Conservation (phyloP, 1,139 yeast genomes). For the Saccharomyces hybrid region DNA sequence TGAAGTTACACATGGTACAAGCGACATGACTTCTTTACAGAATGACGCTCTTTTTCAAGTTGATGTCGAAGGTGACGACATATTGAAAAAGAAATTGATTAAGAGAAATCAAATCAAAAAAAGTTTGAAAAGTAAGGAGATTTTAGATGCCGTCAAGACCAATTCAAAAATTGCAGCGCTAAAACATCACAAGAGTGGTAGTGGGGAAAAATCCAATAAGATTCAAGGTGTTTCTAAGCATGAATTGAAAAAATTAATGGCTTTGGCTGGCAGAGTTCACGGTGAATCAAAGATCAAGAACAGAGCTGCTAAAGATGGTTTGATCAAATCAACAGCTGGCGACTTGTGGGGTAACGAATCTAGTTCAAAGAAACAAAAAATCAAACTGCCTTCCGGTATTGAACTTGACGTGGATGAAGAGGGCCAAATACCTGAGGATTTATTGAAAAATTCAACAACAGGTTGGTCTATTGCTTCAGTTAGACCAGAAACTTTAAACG, state of each 20-base stretch:
- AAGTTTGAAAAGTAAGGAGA: constrained; percentile 63
- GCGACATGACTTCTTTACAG: constrained; percentile 34
- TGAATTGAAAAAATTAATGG: constrained; percentile 63
- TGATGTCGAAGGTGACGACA: constrained; percentile 59
- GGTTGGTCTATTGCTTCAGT: constrained; percentile 47
- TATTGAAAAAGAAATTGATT: constrained; percentile 35
- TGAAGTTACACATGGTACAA: constrained; percentile 57
- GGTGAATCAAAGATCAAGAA: constrained; percentile 49
- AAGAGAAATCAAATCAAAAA: constrained; percentile 40
- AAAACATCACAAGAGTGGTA: constrained; percentile 34
- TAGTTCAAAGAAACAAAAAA: constrained; percentile 18
- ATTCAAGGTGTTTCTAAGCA: constrained; percentile 61
- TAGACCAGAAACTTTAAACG: constrained; percentile 50
- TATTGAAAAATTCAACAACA: constrained; percentile 37
- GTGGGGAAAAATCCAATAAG: constrained; percentile 35
- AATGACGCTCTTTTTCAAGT: constrained; percentile 55
- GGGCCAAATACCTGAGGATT: constrained; percentile 35
- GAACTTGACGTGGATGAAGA: constrained; percentile 18
- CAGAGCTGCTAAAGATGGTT: constrained; percentile 54
- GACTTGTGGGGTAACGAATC: constrained; percentile 61
- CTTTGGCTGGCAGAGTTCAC: constrained; percentile 66
- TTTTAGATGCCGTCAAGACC: constrained; percentile 44
- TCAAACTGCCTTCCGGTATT: constrained; percentile 28
- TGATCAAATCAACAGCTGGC: constrained; percentile 42
- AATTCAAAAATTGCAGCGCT: constrained; percentile 76